phyloP scores from a whole-genome alignment of 140 eudicot species.

The Cichorium intybus region DNA sequence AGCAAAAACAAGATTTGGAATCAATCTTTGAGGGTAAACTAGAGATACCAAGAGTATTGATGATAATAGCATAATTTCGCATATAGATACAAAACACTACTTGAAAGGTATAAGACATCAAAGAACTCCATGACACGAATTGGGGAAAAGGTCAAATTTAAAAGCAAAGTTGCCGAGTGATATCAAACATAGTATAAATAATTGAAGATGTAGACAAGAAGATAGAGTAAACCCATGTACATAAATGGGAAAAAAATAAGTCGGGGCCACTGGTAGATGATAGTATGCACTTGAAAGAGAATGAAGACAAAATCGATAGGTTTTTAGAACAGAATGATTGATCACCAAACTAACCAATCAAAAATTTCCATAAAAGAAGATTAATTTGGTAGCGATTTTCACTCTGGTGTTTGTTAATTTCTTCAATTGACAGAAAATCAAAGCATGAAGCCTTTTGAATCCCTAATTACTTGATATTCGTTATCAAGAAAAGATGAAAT shows the following conservation, averaged over 20 bases:
- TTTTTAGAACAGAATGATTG: conserved; percentile 23
- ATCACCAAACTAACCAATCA: conserved; percentile 37
- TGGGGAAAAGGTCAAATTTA: conserved; percentile 9
- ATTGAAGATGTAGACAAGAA: conserved; percentile 30
- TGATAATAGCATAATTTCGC: neutral
- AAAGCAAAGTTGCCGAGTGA: conserved; percentile 22
- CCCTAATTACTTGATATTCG: conserved; percentile 1
- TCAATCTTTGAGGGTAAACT: neutral
- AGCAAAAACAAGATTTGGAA: conserved; percentile 15
- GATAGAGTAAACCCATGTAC: conserved; percentile 33
- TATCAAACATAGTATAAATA: conserved; percentile 18
- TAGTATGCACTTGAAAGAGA: conserved; percentile 28
- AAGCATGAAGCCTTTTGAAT: conserved; percentile 1
- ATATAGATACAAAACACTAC: neutral
- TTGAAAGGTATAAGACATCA: conserved; percentile 16
- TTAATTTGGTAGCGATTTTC: conserved; percentile 15
- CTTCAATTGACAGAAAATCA: conserved; percentile 7
- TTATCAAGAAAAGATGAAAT: neutral
- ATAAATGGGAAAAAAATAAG: conserved; percentile 20
- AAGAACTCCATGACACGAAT: neutral
- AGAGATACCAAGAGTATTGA: conserved; percentile 11
- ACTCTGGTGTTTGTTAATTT: conserved; percentile 10
- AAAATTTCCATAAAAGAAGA: conserved; percentile 26
- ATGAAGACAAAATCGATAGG: conserved; percentile 34
- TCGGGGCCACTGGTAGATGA: conserved; percentile 37